Percentiles rank a stretch among this genome's conserved stretches.
Conservation (phyloP, 257 asterid species). For the Agastache rugosa region DNA sequence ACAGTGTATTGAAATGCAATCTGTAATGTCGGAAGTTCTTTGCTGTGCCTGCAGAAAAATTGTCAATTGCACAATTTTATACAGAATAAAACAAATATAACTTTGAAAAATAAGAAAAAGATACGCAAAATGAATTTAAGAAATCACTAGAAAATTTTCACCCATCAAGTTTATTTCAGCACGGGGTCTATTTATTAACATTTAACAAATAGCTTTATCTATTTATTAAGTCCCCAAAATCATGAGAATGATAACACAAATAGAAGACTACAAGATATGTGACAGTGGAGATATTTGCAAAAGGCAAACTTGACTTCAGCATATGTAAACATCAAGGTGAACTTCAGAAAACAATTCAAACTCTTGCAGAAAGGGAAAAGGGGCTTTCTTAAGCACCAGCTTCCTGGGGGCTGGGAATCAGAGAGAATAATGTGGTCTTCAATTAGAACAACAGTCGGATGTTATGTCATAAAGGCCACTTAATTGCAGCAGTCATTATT, state of each 20-base stretch:
- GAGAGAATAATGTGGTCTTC: conserved; percentile 7
- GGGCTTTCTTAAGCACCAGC: conserved; percentile 24
- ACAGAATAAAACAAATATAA: conserved; percentile 19
- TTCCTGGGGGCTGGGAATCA: neutral
- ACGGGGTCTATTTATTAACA: conserved; percentile 1
- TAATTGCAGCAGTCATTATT: conserved; percentile 22
- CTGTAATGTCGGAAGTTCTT: conserved; percentile 87
- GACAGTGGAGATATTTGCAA: conserved; percentile 11
- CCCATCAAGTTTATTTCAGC: conserved; percentile 19
- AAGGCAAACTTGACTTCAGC: conserved; percentile 33
- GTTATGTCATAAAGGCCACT: conserved; percentile 20
- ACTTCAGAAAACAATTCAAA: conserved; percentile 19
- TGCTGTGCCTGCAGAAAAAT: conserved; percentile 70
- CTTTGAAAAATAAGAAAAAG: neutral
- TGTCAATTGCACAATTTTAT: conserved; percentile 24
- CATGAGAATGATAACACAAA: conserved; percentile 24
- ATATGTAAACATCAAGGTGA: conserved; percentile 22
- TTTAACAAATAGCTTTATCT: conserved; percentile 27
- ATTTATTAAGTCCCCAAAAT: conserved; percentile 15
- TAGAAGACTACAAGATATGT: neutral
- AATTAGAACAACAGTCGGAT: conserved; percentile 22
- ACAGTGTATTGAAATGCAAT: conserved; percentile 97
- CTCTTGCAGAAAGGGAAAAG: conserved; percentile 16
- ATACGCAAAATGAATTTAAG: conserved; percentile 20
- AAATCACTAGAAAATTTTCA: conserved; percentile 30